Evolutionary conservation across 1,139 yeast genomes (phyloP), one percentile per base, ranked within the genome.

Genomic region (Geotrichum reessii): DNA sequence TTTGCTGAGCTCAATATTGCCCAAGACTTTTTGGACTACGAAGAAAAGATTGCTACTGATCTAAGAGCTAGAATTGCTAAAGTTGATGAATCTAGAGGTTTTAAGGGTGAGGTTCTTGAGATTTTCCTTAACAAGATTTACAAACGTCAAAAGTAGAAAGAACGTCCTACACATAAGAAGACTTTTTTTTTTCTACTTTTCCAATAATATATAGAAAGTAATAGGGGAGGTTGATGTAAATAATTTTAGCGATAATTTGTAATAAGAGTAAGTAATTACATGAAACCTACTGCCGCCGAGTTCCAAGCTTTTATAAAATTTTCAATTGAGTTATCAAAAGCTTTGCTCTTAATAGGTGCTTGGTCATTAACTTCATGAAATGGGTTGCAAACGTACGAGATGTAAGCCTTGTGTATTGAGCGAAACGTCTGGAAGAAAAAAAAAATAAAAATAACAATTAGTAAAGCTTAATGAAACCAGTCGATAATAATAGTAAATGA

Each of bases 71-170:
- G 83, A 71, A 95, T 95, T 66, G 81, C 80, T 37, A 69, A 79
- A 50, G 76, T 89, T 63, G 99, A 95, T 71, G 98, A 93, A 76
- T 80, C 89, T 40, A 84, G 95, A 70, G 99, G 99, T 12, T 88
- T 95, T 76, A 92, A 91, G 76, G 84, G 82, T 67, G 87, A 85
- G 52, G 97, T 91, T 31, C 81, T 93, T 69, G 82, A 88, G 50
- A 82, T 85, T 7, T 95, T 95, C 79, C 82, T 95, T 71, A 81
- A 82, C 73, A 95, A 93, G 78, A 88, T 95, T 67, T 93, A 95
- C 84, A 92, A 91, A 79, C 86, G 99, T 76, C 82, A 85, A 62
- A 93, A 92, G 79, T 93, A 83, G 60, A 37, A 14, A 14, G 24
- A 19, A 33, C 14, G 17, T 33, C 40, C n/a, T 33, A 33, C 17